A percentile compares a stretch with the other conserved stretches of the same genome.
Evolutionary conservation across 495 filamentous ascomycete species (phyloP).

Genomic region (Hyaloscypha variabilis): DNA sequence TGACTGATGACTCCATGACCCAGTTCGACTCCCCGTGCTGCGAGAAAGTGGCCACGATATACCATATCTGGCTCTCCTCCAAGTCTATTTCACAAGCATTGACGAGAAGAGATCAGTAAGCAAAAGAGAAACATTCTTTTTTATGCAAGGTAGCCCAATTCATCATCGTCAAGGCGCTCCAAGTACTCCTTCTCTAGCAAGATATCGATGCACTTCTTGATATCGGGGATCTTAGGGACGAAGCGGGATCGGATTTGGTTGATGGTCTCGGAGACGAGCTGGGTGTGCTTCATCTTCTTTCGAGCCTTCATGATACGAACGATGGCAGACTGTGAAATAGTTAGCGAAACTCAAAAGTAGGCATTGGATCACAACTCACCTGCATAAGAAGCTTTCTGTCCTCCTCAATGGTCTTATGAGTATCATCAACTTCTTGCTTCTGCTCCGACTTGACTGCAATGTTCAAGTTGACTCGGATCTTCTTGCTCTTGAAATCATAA

Average conservation of each 20-base stretch:
- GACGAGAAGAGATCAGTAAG: constrained; percentile 3
- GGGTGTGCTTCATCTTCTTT: constrained; percentile 96
- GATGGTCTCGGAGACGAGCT: constrained; percentile 92
- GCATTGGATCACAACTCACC: constrained; percentile 58
- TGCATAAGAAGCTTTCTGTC: constrained; percentile 95
- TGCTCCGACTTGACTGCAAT: constrained; percentile 91
- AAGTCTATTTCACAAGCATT: constrained; percentile 15
- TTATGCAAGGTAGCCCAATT: constrained; percentile 88
- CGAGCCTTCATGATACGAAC: constrained; percentile 99
- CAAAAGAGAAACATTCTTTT: constrained; percentile 29
- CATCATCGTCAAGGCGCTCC: constrained; percentile 91
- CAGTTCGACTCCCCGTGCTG: not conserved
- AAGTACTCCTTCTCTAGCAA: constrained; percentile 99
- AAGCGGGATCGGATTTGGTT: constrained; percentile 94
- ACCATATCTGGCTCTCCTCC: constrained; percentile 2
- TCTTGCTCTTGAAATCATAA: constrained; percentile 96
- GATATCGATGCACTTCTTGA: constrained; percentile 99
- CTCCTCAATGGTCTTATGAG: constrained; percentile 99
- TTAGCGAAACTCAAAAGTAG: constrained; percentile 32
- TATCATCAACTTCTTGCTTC: constrained; percentile 94
- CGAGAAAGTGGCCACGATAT: not conserved
- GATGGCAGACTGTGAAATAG: constrained; percentile 77
- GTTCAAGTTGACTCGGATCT: constrained; percentile 95
- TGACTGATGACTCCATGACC: not conserved
- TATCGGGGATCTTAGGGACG: constrained; percentile 87